Base-by-base conservation (phyloP, 1,284 basidiomycete genomes). In the Sporisorium graminicola region DNA sequence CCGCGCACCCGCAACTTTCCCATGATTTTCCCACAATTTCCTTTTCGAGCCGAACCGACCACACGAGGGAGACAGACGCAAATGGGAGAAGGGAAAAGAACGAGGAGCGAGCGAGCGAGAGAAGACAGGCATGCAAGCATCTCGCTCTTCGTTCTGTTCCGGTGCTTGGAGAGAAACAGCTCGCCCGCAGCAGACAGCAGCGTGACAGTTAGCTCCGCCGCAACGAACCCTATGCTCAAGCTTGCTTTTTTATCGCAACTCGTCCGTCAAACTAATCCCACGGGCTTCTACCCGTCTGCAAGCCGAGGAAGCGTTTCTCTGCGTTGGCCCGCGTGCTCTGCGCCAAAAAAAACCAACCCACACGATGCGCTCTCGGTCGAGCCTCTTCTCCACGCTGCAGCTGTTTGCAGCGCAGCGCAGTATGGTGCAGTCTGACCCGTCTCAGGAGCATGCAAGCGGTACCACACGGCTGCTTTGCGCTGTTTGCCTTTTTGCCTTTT, bases 1-100 rank as follows among this genome's bases (percentile, higher is more conserved):
- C n/a, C n/a, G n/a, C n/a, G n/a, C n/a, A n/a, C n/a, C n/a, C n/a
- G n/a, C n/a, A n/a, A n/a, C n/a, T 18, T 18, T 44, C n/a, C 22
- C 40, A 43, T 14, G 7, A 5, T 57, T 57, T 42, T 57, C 27
- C 26, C 27, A 26, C 55, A 57, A 37, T 37, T 54, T 54, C 35
- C 52, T 37, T 37, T 37, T 54, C 52, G 35, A 54, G 52, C 47
- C 14, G 22, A 47, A 7, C 2, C 12, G 20, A 16, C 22, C 14
- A 29, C 14, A 27, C n/a, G n/a, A 29, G 7, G 16, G 16, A 16
- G 46, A 22, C 5, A n/a, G n/a, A n/a, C n/a, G 43, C 14, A 24
- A n/a, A 46, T 46, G 43, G 6, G 14, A 22, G 7, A 43, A 20
- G 20, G 20, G 24, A 16, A 24, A 18, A 24, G 20, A 20, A 22